Base-by-base conservation (phyloP, 2,329 filamentous ascomycete species). In the Apiospora kogelbergensis region DNA sequence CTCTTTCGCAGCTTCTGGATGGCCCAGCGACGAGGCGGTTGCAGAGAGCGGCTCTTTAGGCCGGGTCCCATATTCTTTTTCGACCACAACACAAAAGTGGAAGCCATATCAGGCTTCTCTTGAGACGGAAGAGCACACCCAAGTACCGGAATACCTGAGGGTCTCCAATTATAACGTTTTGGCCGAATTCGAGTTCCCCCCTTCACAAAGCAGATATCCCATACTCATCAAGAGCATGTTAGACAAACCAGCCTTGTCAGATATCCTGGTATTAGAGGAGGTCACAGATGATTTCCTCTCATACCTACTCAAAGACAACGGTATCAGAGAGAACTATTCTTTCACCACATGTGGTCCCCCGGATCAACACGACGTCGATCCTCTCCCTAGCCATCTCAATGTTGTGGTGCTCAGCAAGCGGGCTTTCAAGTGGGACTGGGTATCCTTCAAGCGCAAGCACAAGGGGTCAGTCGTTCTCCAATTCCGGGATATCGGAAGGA, bases 251-350 rank as follows among this genome's bases (percentile, higher is more conserved):
- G 84, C 84, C 3, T 69, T 74, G 0, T 80, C 86, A 9, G 85
- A 88, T 68, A 77, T 87, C 3, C 72, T 88, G 10, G 79, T 87
- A 3, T 81, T 92, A 6, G 85, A 92, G 75, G 90, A 91, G 78
- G 86, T 91, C 1, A 90, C 89, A 0, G 89, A 91, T 70, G 83
- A 87, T 48, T 90, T 91, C 70, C 82, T 92, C 0, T 81, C 83
- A 0, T 84, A 83, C 68, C 79, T 92, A 0, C 84, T 91, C 1
- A 73, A 75, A 2, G 76, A 87, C 68, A 69, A 78, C 2, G 73
- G 78, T 2, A 80, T 91, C 30, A 81, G 82, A 37, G 72, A 77
- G 13, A 78, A 76, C 1, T 91, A 90, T 71, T 82, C 84, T 1
- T 91, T 85, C 74, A 78, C 80, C n/a, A 88, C 87, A 1, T 85